Evolutionary conservation across 805 yeast species (phyloP), one percentile per base, ranked within the genome.

Genomic region (Kuraishia capsulata): DNA sequence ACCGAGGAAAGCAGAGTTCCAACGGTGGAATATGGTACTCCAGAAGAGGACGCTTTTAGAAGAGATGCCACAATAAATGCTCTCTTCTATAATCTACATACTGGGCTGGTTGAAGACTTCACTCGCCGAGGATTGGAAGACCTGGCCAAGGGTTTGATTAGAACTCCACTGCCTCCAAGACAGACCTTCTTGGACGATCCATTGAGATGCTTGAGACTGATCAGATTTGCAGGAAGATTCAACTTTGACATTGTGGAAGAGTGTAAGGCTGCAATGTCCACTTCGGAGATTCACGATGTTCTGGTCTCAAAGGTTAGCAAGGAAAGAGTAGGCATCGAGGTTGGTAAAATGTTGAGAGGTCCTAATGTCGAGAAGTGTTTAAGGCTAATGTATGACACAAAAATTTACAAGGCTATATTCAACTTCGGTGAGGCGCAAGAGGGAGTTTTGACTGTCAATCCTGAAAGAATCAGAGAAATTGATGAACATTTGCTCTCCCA

Each of bases 31-130:
- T 81, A 78, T 50, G 99, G 99, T 1, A 88, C 97, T 0, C 90
- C 97, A 0, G 71, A 74, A 44, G 84, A 90, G 53, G 99, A 92
- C 58, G 96, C 97, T 0, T 64, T 76, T 46, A 71, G 99, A 51
- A 69, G 99, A 53, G 99, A 92, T 62, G 97, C 97, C 2, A 92
- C 98, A 0, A 62, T 92, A 38, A 92, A 92, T 56, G 95, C 98
- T 0, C 62, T 92, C 19, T 92, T 92, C 52, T 92, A 82, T 59
- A 92, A 92, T 57, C 69, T 92, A 38, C 71, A 71, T 39, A 72
- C 78, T 4, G 66, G 65, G 11, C 47, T 69, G 42, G 78, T 92
- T 19, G 99, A 92, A 55, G 99, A 92, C 58, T 76, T 81, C 43
- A 92, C 98, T 0, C 74, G 72, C 0, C 50, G 57, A 17, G 99